A percentile compares a stretch with the other conserved stretches of the same genome.
Conservation (phyloP, 352 stramenopile species). For the Pythium volutum region DNA sequence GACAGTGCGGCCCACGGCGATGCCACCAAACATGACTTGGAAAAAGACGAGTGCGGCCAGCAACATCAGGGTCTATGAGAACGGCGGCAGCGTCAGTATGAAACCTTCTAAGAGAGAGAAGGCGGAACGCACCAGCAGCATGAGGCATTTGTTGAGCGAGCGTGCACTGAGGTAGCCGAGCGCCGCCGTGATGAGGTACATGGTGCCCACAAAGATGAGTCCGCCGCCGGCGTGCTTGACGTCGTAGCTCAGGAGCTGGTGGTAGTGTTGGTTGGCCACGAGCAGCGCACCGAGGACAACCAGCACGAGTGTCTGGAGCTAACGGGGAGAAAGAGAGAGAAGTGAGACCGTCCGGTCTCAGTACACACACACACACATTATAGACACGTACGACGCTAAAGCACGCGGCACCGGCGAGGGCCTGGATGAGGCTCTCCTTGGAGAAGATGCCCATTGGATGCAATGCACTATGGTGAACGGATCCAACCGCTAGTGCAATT, state of each 20-base stretch:
- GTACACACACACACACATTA: neutral
- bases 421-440: slow-evolving; percentile 67
- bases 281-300: slow-evolving; percentile 47
- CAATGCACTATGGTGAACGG: too few species aligned
- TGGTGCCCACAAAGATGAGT: slow-evolving; percentile 59
- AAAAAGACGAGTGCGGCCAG: slow-evolving; percentile 49
- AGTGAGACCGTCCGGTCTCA: neutral
- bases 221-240: slow-evolving; percentile 58
- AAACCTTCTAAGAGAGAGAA: neutral
- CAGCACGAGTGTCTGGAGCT: slow-evolving; percentile 58
- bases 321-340: neutral
- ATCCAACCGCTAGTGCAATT: neutral
- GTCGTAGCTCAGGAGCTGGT: slow-evolving; percentile 48
- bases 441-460: slow-evolving; percentile 37
- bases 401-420: slow-evolving; percentile 50
- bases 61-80: slow-evolving; percentile 42
- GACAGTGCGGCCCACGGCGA: slow-evolving; percentile 36
- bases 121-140: slow-evolving; percentile 40
- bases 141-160: slow-evolving; percentile 77
- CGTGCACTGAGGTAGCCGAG: slow-evolving; percentile 52
- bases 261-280: slow-evolving; percentile 52
- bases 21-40: slow-evolving; percentile 58
- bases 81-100: neutral
- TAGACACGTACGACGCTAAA: slow-evolving; percentile 46
- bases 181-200: slow-evolving; percentile 45